These are phyloP conservation scores for Massariosphaeria phaeospora DNA, from an alignment of 495 filamentous ascomycete species.

Conservation along the genomic window DNA sequence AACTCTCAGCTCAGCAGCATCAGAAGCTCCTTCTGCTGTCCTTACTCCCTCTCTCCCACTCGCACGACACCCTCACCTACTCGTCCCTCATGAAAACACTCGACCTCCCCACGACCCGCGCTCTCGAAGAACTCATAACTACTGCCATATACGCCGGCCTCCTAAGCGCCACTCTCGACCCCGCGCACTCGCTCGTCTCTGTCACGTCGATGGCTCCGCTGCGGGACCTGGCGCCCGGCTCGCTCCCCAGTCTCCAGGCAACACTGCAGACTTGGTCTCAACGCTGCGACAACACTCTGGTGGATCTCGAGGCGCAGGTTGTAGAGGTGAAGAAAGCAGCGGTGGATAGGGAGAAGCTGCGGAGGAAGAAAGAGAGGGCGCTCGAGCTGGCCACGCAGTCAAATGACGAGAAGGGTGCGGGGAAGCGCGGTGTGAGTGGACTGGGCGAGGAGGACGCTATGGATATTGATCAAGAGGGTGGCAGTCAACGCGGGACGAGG, in stretches of 20 bases:
- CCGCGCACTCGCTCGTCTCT: conserved; percentile 62
- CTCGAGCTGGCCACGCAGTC: conserved; percentile 12
- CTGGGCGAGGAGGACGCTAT: conserved; percentile 51
- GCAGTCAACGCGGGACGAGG: conserved; percentile 38
- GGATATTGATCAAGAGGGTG: conserved; percentile 53
- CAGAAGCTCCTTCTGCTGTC: conserved; percentile 89
- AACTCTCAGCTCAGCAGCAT: conserved; percentile 64
- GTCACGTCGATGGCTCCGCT: conserved; percentile 76
- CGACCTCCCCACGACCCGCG: conserved; percentile 58
- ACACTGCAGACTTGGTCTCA: conserved; percentile 67
- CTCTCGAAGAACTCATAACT: conserved; percentile 87
- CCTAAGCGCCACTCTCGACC: conserved; percentile 75
- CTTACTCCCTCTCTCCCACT: conserved; percentile 67
- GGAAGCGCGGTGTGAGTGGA: conserved; percentile 36
- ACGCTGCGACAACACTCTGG: conserved; percentile 69
- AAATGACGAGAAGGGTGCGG: conserved; percentile 38
- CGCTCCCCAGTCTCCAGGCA: conserved; percentile 59
- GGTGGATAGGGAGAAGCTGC: conserved; percentile 46
- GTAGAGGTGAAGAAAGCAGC: conserved; percentile 50
- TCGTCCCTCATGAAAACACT: conserved; percentile 59
- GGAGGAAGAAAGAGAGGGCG: conserved; percentile 37
- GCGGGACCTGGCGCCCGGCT: conserved; percentile 71
- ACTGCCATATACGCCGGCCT: conserved; percentile 82
- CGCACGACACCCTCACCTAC: conserved; percentile 64
- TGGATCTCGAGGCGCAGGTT: conserved; percentile 69